A percentile compares a stretch with the other conserved stretches of the same genome.
Conservation (phyloP, 768 basidiomycete species). For the Daedaleopsis sinensis region DNA sequence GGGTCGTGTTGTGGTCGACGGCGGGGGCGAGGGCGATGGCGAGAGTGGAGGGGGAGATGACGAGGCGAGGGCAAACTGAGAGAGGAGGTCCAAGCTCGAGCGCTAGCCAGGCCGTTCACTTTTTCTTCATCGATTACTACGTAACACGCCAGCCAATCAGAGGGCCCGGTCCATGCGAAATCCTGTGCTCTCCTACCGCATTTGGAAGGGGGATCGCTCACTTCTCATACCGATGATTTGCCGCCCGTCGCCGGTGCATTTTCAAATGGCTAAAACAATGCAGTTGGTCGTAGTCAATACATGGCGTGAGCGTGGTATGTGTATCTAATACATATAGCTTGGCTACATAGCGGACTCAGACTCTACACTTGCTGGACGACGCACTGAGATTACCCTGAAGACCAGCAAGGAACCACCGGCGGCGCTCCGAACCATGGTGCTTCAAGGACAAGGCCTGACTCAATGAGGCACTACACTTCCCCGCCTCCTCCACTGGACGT, state of each 20-base stretch:
- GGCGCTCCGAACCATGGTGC: no score
- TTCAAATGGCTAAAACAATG: background rate
- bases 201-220: conserved; percentile 2
- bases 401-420: no score
- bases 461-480: background rate
- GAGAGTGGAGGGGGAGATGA: conserved; percentile 1
- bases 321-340: background rate
- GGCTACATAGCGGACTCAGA: no score
- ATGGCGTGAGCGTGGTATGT: background rate
- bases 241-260: background rate
- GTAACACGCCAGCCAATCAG: conserved; percentile 17
- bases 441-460: no score
- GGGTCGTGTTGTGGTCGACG: conserved; percentile 5
- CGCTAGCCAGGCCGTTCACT: conserved; percentile 11
- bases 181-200: background rate
- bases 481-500: background rate
- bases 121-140: conserved; percentile 21
- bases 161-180: conserved; percentile 1
- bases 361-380: no score
- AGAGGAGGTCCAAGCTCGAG: background rate
- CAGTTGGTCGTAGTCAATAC: background rate
- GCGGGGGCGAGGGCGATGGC: background rate
- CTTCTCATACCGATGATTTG: conserved; percentile 3
- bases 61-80: background rate
- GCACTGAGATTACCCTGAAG: no score